A percentile compares a stretch with the other conserved stretches of the same genome.
Conservation (phyloP, 2,329 filamentous ascomycete species). For the Blastomyces percursus region DNA sequence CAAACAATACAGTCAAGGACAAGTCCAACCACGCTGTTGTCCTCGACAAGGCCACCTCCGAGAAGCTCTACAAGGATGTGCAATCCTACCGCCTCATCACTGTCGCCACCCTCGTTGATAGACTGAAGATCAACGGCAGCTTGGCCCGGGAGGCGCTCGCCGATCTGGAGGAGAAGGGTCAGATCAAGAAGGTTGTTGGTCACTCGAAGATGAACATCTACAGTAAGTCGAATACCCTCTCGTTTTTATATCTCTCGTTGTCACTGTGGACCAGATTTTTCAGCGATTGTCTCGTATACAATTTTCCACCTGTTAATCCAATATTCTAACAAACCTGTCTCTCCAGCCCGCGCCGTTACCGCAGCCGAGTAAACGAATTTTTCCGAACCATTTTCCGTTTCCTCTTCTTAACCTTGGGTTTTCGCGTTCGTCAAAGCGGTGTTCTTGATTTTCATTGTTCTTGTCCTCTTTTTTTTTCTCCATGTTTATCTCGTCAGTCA, state of each 20-base stretch:
- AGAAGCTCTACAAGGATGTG: conserved; percentile 99
- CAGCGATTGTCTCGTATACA: neutral
- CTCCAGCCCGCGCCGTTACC: conserved; percentile 34
- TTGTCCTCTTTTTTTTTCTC: conserved; percentile 23
- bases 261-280: neutral
- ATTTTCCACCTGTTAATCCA: neutral
- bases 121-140: conserved; percentile 99
- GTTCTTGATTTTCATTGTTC: conserved; percentile 16
- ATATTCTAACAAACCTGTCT: conserved; percentile 7
- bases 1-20: conserved; percentile 74
- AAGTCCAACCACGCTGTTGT: conserved; percentile 99
- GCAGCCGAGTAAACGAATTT: conserved; percentile 32
- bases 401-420: conserved; percentile 22
- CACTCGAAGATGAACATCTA: conserved; percentile 99
- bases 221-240: conserved; percentile 50
- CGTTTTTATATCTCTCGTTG: neutral
- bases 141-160: conserved; percentile 78
- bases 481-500: conserved; percentile 2
- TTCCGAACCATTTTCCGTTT: conserved; percentile 15
- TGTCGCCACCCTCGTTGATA: conserved; percentile 95
- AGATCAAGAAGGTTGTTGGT: conserved; percentile 94
- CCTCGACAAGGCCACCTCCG: conserved; percentile 93
- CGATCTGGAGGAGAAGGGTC: conserved; percentile 94
- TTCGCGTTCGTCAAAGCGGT: conserved; percentile 9
- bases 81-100: conserved; percentile 99